These are phyloP conservation scores for Fomitopsis schrenkii DNA, from an alignment of 1,284 basidiomycete species.

Conservation along the genomic window DNA sequence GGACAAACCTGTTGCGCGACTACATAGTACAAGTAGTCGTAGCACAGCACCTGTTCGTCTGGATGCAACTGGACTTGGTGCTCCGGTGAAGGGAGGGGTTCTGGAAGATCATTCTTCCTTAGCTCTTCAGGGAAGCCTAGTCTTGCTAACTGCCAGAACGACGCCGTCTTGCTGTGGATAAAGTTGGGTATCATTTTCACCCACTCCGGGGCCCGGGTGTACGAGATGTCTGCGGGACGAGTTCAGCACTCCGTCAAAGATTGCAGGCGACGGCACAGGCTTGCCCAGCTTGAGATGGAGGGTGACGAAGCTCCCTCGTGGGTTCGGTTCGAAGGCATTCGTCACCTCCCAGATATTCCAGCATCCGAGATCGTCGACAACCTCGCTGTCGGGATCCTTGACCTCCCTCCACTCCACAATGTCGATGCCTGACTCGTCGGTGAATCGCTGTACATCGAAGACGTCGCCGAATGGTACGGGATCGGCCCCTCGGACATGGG, in stretches of 20 bases:
- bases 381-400: slow-evolving; percentile 29
- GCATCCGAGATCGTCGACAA: slow-evolving; percentile 63
- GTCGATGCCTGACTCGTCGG: slow-evolving; percentile 28
- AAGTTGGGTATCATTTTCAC: slow-evolving; percentile 36
- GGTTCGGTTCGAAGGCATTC: slow-evolving; percentile 37
- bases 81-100: slow-evolving; percentile 33
- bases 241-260: neutral
- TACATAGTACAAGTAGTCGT: slow-evolving; percentile 51
- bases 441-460: slow-evolving; percentile 38
- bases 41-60: slow-evolving; percentile 50
- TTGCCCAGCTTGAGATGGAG: slow-evolving; percentile 48
- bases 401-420: slow-evolving; percentile 41
- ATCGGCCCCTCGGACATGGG: slow-evolving; percentile 47
- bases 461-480: slow-evolving; percentile 36
- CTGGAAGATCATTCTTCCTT: slow-evolving; percentile 22
- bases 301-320: slow-evolving; percentile 44
- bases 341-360: slow-evolving; percentile 63
- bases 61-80: slow-evolving; percentile 35
- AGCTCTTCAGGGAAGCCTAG: slow-evolving; percentile 42
- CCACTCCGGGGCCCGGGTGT: slow-evolving; percentile 40
- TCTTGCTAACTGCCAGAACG: slow-evolving; percentile 43
- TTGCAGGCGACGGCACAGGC: slow-evolving; percentile 10
- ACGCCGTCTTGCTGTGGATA: slow-evolving; percentile 37
- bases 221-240: slow-evolving; percentile 41
- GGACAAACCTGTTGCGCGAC: slow-evolving; percentile 29